These are phyloP conservation scores for Penicillium pancosmium DNA, from an alignment of 495 filamentous ascomycete genomes.

Conservation along the genomic window DNA sequence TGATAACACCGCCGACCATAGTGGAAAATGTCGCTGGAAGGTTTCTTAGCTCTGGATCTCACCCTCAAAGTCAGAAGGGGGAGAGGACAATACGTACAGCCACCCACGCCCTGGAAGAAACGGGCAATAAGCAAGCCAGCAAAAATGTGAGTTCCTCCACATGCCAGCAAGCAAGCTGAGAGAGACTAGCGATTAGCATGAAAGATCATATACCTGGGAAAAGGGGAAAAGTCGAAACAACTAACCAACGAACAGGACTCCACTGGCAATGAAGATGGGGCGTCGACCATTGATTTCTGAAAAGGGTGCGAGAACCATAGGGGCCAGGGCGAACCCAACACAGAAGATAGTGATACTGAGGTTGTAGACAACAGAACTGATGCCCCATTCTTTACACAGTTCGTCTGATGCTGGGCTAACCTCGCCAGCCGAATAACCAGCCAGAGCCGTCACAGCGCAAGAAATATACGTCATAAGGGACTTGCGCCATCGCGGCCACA, in stretches of 20 bases:
- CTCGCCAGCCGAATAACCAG: constrained; percentile 81
- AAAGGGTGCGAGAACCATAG: constrained; percentile 90
- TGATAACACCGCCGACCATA: constrained; percentile 91
- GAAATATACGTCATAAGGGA: constrained; percentile 72
- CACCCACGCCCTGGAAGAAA: constrained; percentile 74
- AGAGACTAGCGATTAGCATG: constrained; percentile 8
- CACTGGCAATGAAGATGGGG: constrained; percentile 77
- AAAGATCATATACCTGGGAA: background rate
- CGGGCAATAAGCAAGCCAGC: constrained; percentile 77
- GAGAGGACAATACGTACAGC: constrained; percentile 41
- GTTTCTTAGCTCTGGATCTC: background rate
- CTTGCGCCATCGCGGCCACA: constrained; percentile 73
- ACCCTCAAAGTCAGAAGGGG: background rate
- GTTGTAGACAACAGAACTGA: constrained; percentile 65
- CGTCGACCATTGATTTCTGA: constrained; percentile 84
- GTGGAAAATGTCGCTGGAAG: constrained; percentile 72
- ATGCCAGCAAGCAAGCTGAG: constrained; percentile 67
- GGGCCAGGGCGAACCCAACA: constrained; percentile 78
- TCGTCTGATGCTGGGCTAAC: constrained; percentile 69
- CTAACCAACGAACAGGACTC: constrained; percentile 63
- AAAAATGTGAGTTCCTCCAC: constrained; percentile 71
- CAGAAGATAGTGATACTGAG: constrained; percentile 86
- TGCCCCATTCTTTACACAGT: constrained; percentile 63
- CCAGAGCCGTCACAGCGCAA: constrained; percentile 73
- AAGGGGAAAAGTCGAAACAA: background rate